Base-by-base conservation (phyloP, 2,329 filamentous ascomycete species). In the Alternaria hordeiaustralica region DNA sequence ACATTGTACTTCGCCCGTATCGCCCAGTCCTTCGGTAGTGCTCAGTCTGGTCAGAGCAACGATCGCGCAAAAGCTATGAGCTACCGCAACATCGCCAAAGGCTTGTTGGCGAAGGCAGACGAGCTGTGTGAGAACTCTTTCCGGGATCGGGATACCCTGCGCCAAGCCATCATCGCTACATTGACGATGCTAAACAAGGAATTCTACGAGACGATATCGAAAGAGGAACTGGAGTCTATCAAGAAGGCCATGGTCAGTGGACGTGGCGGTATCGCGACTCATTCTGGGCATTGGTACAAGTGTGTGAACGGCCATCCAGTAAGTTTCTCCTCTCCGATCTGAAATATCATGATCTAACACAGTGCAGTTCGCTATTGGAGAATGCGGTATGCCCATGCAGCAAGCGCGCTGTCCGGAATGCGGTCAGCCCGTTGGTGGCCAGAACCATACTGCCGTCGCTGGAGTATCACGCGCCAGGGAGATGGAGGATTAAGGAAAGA, bases 321-420 rank as follows among this genome's bases (percentile, higher is more conserved):
- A 74, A 61, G 71, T 55, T 9, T 23, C 3, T 18, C n/a, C n/a
- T 41, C 6, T 28, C 4, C 11, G 13, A 12, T 20, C 13, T n/a
- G 3, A 6, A 3, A n/a, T 12, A 8, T 13, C 11, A 20, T 12
- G 10, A 46, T 7, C 61, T 71, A 51, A 71, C 46, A 11, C 5
- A 41, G 13, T 3, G 28, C 23, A 75, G 67, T 85, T 92, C 66
- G 87, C 88, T 0, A 83, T 91, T 30, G 89, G 88, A 1, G 87
- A 91, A 63, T 91, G 89, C 70, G 89, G 89, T 2, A 87, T 88
- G 83, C 87, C 89, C 0, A 90, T 90, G 87, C 64, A 92, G 73
- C 58, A 71, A 18, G 84, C 89, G 2, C 75, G 75, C 2, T 93
- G 90, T 67, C 89, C 90, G 0, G 85, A 92, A 65, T 93, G 90